Base-by-base conservation (phyloP, 2,329 filamentous ascomycete species). In the Bipolaris zeicola region DNA sequence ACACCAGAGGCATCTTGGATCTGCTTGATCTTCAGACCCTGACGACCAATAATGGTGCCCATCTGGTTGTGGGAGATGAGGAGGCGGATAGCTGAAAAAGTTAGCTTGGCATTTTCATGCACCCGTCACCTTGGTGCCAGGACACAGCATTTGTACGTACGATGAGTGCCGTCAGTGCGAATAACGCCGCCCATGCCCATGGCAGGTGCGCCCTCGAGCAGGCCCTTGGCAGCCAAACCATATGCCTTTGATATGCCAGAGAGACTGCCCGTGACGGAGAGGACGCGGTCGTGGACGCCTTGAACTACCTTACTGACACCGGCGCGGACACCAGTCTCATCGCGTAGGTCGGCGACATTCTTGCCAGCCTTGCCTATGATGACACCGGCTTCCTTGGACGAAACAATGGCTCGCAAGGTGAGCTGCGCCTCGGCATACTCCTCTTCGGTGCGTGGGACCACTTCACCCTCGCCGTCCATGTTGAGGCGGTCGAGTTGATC, bases 21-120 rank as follows among this genome's bases (percentile, higher is more conserved):
- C 77, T 97, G 91, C 85, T 99, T 99, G 84, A 99, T 99, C 84
- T 98, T 99, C 66, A 97, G 84, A 57, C 95, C 95, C 77, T 96
- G 91, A 65, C 92, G 88, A 70, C 95, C 95, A 74, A 99, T 99
- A 80, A 99, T 97, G 71, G 95, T 99, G 61, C 95, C 95, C 95
- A 99, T 99, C 80, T 99, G 95, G 78, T 98, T 98, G 82, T 99
- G 94, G 33, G 95, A 99, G 78, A 99, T 98, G 76, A 99, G 89
- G 31, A 99, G 88, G 75, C 96, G 96, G 77, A 99, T 91, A 60
- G 95, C 95, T 99, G 54, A 28, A 42, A 18, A 42, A 38, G 57
- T 73, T 63, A 72, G 69, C 59, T 41, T 52, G 45, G 20, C 6
- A 46, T 43, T 20, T 22, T 18, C 34, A 38, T 13, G 34, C 20